phyloP scores from a whole-genome alignment of 1,284 basidiomycete species.

The Melampsora americana region DNA sequence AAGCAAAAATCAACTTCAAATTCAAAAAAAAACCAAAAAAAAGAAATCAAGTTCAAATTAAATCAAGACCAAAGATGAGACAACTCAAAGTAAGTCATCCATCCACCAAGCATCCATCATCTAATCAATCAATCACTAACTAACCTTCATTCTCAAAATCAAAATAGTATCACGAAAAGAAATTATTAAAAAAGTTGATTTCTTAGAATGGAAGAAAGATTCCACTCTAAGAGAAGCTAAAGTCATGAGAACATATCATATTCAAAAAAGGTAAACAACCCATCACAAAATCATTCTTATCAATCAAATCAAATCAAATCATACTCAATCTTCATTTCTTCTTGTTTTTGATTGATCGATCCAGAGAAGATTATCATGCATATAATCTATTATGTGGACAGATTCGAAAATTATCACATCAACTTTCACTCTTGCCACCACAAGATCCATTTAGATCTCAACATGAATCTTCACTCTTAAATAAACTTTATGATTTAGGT shows the following conservation, averaged over 20 bases:
- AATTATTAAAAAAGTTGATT: constrained; percentile 79
- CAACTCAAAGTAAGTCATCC: constrained; percentile 23
- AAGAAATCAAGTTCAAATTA: too few relatives aligned
- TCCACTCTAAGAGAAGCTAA: constrained; percentile 84
- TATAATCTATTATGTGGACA: constrained; percentile 95
- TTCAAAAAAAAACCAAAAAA: too few relatives aligned
- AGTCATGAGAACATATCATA: constrained; percentile 92
- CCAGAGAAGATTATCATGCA: constrained; percentile 56
- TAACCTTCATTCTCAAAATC: neutral
- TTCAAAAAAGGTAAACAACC: constrained; percentile 66
- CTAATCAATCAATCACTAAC: neutral
- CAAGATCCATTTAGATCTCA: constrained; percentile 82
- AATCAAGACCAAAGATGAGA: neutral
- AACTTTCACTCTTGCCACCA: constrained; percentile 79
- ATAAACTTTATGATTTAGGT: constrained; percentile 97
- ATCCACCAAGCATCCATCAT: neutral
- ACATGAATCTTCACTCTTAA: constrained; percentile 81
- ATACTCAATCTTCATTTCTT: too few relatives aligned
- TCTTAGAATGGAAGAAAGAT: constrained; percentile 90
- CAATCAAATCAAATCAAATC: constrained; percentile 64
- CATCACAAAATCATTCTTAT: constrained; percentile 71
- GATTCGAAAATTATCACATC: constrained; percentile 78
- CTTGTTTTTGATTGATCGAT: neutral
- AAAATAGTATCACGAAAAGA: constrained; percentile 46
- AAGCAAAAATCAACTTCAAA: too few relatives aligned